Percentiles rank a stretch among this genome's conserved stretches.
Conservation (phyloP, 2,329 filamentous ascomycete genomes). For the Aspergillus jensenii region DNA sequence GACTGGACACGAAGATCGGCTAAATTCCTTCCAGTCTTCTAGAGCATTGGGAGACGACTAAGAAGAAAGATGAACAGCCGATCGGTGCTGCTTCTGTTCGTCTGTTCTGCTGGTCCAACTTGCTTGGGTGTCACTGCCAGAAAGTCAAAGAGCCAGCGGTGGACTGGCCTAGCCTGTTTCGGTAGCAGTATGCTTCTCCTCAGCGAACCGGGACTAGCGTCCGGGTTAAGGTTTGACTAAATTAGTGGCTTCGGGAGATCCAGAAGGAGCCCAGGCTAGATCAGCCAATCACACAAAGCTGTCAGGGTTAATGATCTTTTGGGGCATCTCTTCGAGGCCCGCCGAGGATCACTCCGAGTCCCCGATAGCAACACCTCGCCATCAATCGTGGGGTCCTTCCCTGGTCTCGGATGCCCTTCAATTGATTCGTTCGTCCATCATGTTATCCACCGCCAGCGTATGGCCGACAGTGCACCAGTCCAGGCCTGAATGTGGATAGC, state of each 20-base stretch:
- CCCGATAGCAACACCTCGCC: neutral
- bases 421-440: neutral
- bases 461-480: neutral
- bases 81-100: neutral
- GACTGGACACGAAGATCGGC: too few species aligned
- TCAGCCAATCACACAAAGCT: neutral
- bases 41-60: too few species aligned
- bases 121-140: neutral
- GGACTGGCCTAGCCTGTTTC: neutral
- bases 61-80: neutral
- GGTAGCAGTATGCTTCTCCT: too few species aligned
- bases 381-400: neutral
- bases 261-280: neutral
- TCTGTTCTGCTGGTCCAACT: neutral
- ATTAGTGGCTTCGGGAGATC: neutral
- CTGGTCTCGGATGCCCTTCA: neutral
- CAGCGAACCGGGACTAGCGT: neutral
- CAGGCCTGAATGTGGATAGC: neutral
- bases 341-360: neutral
- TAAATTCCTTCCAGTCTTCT: too few species aligned
- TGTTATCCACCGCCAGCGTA: neutral
- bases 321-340: neutral
- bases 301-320: neutral
- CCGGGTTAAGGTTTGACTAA: neutral
- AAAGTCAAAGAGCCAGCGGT: neutral